Evolutionary conservation across 2,329 filamentous ascomycete genomes (phyloP).

Genomic region (Aspergillus terreus): DNA sequence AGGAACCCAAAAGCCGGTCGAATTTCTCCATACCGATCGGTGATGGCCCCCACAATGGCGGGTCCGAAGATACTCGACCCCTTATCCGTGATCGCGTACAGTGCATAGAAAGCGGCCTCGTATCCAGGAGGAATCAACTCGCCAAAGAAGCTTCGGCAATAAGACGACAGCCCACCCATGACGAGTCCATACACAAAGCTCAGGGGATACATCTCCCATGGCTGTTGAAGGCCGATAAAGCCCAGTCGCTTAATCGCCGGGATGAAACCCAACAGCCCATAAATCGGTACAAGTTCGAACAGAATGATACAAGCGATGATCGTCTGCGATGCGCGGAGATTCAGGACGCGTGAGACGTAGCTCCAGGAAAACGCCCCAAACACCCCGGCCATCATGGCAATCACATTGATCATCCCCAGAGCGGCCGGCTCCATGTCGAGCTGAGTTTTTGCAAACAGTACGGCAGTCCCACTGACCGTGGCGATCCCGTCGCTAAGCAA

Average conservation of each 20-base stretch:
- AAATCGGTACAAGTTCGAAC: slow-evolving; percentile 89
- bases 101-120: slow-evolving; percentile 91
- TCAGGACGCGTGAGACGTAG: slow-evolving; percentile 65
- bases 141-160: slow-evolving; percentile 87
- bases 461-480: slow-evolving; percentile 89
- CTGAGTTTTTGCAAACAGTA: slow-evolving; percentile 92
- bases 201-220: slow-evolving; percentile 95
- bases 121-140: slow-evolving; percentile 92
- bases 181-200: slow-evolving; percentile 90
- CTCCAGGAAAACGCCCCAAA: slow-evolving; percentile 89
- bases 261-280: slow-evolving; percentile 83
- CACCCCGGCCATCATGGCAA: slow-evolving; percentile 79
- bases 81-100: slow-evolving; percentile 98
- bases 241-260: slow-evolving; percentile 72
- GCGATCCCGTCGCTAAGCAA: slow-evolving; percentile 90
- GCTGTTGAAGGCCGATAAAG: slow-evolving; percentile 80
- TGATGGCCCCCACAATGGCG: slow-evolving; percentile 88
- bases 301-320: slow-evolving; percentile 87
- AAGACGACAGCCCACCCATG: slow-evolving; percentile 84
- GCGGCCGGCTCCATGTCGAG: slow-evolving; percentile 85
- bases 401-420: slow-evolving; percentile 88
- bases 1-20: slow-evolving; percentile 90
- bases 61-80: slow-evolving; percentile 91
- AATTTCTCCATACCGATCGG: slow-evolving; percentile 76
- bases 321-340: slow-evolving; percentile 75